Evolutionary conservation across 2,329 filamentous ascomycete genomes (phyloP).

Genomic region (Cadophora sp.): DNA sequence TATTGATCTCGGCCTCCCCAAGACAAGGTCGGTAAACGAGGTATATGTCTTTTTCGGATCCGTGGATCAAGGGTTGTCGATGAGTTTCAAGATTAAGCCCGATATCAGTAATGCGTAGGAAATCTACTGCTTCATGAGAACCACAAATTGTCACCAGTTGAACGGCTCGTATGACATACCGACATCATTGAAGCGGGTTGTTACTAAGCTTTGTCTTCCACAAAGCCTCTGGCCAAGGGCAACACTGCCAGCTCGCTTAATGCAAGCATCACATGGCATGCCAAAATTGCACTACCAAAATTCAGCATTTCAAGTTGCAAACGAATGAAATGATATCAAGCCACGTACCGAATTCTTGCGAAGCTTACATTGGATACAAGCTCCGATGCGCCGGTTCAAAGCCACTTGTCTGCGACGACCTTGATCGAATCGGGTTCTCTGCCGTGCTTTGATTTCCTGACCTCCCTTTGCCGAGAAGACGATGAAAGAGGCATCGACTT

Average conservation of each 20-base stretch:
- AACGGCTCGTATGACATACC: background rate
- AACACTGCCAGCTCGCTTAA: conserved; percentile 6
- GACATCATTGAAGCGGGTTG: background rate
- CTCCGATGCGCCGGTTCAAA: conserved; percentile 3
- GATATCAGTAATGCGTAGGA: no score
- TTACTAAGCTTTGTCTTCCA: background rate
- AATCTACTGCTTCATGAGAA: no score
- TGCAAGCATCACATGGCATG: conserved; percentile 11
- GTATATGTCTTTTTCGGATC: no score
- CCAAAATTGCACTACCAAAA: conserved; percentile 10
- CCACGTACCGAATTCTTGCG: conserved; percentile 8
- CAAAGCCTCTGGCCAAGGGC: background rate
- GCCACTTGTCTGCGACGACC: conserved; percentile 4
- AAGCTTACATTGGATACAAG: conserved; percentile 14
- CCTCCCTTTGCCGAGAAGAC: background rate
- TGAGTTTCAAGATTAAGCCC: no score
- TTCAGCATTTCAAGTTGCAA: background rate
- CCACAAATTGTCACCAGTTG: no score
- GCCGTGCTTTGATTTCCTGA: no score
- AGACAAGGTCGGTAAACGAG: no score
- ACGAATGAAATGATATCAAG: no score
- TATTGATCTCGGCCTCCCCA: no score
- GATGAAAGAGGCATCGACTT: background rate
- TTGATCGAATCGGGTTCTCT: no score
- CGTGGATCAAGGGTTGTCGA: no score